Percentiles rank a stretch among this genome's conserved stretches.
Conservation (phyloP, 2,329 filamentous ascomycete genomes). For the Penicillium nordicum region DNA sequence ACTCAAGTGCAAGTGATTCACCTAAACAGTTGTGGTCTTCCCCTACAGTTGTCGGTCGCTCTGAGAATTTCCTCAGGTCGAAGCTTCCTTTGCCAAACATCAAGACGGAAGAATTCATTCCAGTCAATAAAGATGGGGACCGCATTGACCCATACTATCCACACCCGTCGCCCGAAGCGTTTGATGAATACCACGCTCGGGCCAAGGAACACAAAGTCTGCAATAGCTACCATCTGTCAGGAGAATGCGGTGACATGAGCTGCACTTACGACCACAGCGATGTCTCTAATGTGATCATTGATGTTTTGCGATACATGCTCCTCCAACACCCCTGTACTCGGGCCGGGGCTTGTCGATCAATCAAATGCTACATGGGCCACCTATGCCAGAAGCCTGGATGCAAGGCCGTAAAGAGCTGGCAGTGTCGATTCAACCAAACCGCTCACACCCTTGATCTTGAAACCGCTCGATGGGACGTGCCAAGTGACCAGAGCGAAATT, state of each 20-base stretch:
- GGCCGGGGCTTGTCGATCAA: constrained; percentile 42
- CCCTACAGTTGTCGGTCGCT: constrained; percentile 15
- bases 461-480: constrained; percentile 22
- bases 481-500: constrained; percentile 19
- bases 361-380: constrained; percentile 49
- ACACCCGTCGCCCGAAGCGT: constrained; percentile 36
- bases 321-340: constrained; percentile 43
- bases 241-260: constrained; percentile 35
- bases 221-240: constrained; percentile 48
- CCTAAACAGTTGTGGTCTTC: constrained; percentile 14
- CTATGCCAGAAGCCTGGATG: constrained; percentile 35
- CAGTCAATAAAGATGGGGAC: constrained; percentile 47
- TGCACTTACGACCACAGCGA: constrained; percentile 49
- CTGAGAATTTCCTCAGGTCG: constrained; percentile 20
- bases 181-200: constrained; percentile 40
- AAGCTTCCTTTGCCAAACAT: constrained; percentile 17
- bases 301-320: constrained; percentile 46
- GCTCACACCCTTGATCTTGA: constrained; percentile 27
- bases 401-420: constrained; percentile 28
- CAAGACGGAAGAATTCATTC: constrained; percentile 34
- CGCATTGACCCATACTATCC: constrained; percentile 48
- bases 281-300: constrained; percentile 39
- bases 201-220: constrained; percentile 46
- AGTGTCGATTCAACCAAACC: constrained; percentile 30
- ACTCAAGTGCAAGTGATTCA: constrained; percentile 14